Evolutionary conservation across 1,284 basidiomycete genomes (phyloP), one percentile per base, ranked within the genome.

Genomic region (Heliocybe sulcata): DNA sequence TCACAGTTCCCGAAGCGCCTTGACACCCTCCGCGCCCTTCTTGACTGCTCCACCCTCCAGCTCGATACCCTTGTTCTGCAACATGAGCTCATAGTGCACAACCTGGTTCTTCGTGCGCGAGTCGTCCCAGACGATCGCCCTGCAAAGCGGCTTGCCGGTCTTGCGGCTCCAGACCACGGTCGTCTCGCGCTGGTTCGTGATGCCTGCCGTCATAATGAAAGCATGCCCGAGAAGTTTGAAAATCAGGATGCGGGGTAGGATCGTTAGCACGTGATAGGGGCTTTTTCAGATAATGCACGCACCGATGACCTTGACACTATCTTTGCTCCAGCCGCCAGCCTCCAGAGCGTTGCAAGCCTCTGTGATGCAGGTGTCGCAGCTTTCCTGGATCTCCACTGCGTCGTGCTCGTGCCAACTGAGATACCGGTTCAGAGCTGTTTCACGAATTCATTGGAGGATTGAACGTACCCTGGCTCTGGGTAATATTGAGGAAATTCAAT

Each of bases 161-260:
- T 78, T 80, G 60, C 87, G 82, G 67, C 92, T 92, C 97, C 97
- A 99, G 11, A 88, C 92, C 19, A 98, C 86, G 1, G 95, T 88
- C 3, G 97, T 99, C 71, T 99, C 96, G 57, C 97, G 86, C 74
- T 99, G 96, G 69, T 98, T 99, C 51, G 96, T 98, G 72, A 99
- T 92, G 35, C 95, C 91, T 92, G 27, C 12, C 22, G 47, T 25
- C 27, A 49, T 49, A 42, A n/a, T 42, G 38, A 42, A 42, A 42
- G 4, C 38, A 16, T 6, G 38, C 19, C 38, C 53, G 35, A 53
- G 45, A 51, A 23, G 38, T 14, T 35, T 50, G 38, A 25, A 47
- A 38, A 53, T 29, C 51, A 56, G 50, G 56, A 47, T 12, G 54
- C 56, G 45, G 25, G 55, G 52, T 55, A 53, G 31, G 45, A 25